phyloP scores from a whole-genome alignment of 2,329 filamentous ascomycete genomes.

The Monosporascus sp. region DNA sequence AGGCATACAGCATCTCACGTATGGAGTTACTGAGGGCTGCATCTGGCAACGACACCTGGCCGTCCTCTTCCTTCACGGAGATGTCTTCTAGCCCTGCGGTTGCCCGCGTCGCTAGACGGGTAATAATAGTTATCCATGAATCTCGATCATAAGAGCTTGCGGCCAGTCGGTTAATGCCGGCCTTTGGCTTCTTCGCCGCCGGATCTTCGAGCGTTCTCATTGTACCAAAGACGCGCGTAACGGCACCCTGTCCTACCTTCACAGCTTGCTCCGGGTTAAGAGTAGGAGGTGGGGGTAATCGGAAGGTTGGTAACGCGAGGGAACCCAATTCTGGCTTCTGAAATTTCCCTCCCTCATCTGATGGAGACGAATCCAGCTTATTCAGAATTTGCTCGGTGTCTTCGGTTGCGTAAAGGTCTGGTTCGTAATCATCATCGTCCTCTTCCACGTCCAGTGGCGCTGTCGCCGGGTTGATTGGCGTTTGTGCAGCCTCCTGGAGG shows the following conservation, averaged over 20 bases:
- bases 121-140: conserved; percentile 85
- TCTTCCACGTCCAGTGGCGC: conserved; percentile 61
- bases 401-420: conserved; percentile 73
- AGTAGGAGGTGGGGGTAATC: conserved; percentile 69
- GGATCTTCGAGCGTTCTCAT: conserved; percentile 68
- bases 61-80: conserved; percentile 52
- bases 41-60: conserved; percentile 20
- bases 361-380: conserved; percentile 66
- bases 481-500: conserved; percentile 37
- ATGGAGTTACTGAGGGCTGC: conserved; percentile 59
- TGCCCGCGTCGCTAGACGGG: conserved; percentile 76
- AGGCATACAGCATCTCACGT: conserved; percentile 74
- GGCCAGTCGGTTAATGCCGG: conserved; percentile 78
- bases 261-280: conserved; percentile 66
- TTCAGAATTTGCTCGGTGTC: conserved; percentile 73
- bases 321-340: conserved; percentile 41
- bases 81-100: conserved; percentile 62
- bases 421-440: conserved; percentile 91
- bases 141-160: conserved; percentile 80
- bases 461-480: conserved; percentile 52
- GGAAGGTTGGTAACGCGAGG: conserved; percentile 71
- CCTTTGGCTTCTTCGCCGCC: conserved; percentile 53
- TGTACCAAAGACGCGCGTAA: conserved; percentile 72
- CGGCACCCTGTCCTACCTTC: conserved; percentile 68
- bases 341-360: conserved; percentile 42